Evolutionary conservation across 2,329 filamentous ascomycete species (phyloP), one percentile per base, ranked within the genome.

Genomic region (Macrophomina phaseolina): DNA sequence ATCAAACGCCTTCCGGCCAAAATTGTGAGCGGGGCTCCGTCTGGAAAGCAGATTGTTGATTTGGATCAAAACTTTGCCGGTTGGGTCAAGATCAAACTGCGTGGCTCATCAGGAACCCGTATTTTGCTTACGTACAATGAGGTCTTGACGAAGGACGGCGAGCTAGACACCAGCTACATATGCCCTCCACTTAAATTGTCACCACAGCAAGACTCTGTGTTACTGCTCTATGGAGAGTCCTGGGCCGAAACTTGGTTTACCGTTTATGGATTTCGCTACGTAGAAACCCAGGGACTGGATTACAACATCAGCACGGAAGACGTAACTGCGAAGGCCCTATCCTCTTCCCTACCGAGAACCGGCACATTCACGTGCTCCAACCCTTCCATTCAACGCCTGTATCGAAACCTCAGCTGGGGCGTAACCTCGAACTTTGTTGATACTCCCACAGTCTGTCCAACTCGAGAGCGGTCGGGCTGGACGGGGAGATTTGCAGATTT

Each of bases 401-500:
- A 18, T 18, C 18, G 18, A 18, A 18, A 18, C 18, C 18, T 18
- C 18, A 18, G 18, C 18, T 18, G 18, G 18, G 18, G 18, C 18
- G 18, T 18, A 18, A 18, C 18, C 18, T 18, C 18, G 18, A 18
- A 1, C 18, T 18, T 18, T 18, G 18, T 18, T 18, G 18, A 18
- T 18, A 18, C 18, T 18, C 18, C 18, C 18, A 18, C 18, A 18
- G 18, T 18, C 18, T 18, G 6, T 45, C 56, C 56, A 32, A 48
- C 61, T 7, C 32, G 65, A 32, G 56, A 67, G 32, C 30, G 65
- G 16, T 42, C 30, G 4, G 65, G 65, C 9, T 67, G 65, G 56
- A 63, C 65, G 30, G 65, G 65, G 65, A 1, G 65, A 67, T 5
- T 23, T 67, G 28, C 55, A 62, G 23, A n/a, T 64, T 4, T 67